phyloP scores from a whole-genome alignment of 768 basidiomycete genomes.

The Termitomyces sp. region DNA sequence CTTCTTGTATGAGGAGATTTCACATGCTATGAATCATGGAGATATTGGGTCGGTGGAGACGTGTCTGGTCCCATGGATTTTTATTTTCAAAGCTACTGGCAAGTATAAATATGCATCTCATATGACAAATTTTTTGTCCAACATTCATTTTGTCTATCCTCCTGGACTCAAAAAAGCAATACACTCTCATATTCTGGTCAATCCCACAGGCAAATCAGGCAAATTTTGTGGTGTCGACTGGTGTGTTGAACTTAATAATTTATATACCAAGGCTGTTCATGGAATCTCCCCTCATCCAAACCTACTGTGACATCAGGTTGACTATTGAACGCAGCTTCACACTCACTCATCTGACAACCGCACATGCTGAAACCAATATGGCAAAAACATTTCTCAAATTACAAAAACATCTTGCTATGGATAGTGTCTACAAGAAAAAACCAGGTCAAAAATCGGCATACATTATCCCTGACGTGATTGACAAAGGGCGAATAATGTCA shows the following conservation, averaged over 20 bases:
- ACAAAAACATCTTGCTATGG: neutral
- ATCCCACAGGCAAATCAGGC: constrained; percentile 23
- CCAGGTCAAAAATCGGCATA: neutral
- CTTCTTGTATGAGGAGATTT: constrained; percentile 33
- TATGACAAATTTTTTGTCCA: constrained; percentile 22
- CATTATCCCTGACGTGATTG: constrained; percentile 2
- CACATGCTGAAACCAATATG: constrained; percentile 24
- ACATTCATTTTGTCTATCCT: constrained; percentile 23
- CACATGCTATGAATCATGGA: constrained; percentile 25
- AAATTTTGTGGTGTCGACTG: constrained; percentile 27
- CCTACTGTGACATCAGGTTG: constrained; percentile 18
- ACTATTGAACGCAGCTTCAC: constrained; percentile 22
- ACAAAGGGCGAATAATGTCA: neutral
- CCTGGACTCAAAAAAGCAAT: constrained; percentile 11
- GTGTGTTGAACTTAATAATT: constrained; percentile 27
- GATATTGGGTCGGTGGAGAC: constrained; percentile 27
- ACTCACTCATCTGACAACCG: constrained; percentile 16
- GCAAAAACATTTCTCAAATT: constrained; percentile 14
- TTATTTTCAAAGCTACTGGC: constrained; percentile 23
- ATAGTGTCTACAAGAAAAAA: neutral
- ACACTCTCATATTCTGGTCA: constrained; percentile 18
- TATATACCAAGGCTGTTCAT: constrained; percentile 27
- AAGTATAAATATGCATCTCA: constrained; percentile 31
- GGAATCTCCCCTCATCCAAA: constrained; percentile 28
- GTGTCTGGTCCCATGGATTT: constrained; percentile 21